Evolutionary conservation across 495 filamentous ascomycete species (phyloP), one percentile per base, ranked within the genome.

Genomic region (Penicillium turbatum): DNA sequence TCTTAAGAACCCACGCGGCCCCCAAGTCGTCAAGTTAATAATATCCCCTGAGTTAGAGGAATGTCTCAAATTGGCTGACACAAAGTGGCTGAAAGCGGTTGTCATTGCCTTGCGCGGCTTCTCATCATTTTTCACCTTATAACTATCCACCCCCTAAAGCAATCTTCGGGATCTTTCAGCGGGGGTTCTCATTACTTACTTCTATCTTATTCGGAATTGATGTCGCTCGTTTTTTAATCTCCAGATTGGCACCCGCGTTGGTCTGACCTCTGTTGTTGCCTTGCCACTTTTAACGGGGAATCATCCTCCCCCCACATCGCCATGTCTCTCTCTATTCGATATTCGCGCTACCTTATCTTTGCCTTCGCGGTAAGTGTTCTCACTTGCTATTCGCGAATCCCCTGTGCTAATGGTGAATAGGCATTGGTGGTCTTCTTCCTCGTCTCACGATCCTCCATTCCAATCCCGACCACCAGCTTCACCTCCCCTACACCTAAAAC

Each of bases 331-430:
- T 81, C 80, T 44, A 80, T 79, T 55, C 82, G 84, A 71, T 87
- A 88, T 69, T 67, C 92, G 66, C 89, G 95, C 67, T 97, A 97
- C 73, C 84, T 96, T 58, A 72, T 96, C 53, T 82, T 97, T 61
- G 86, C 90, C 52, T 82, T 89, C 63, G 84, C 95, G 59, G 93
- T 97, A 74, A 67, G 88, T 76, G 0, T 27, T 36, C 24, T 12
- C 19, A 7, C n/a, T 53, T 26, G 21, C 7, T 17, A 29, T 27
- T 5, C 35, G 29, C 41, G 40, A 44, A 8, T 30, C 1, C 5
- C 4, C 13, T 2, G 12, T 30, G 8, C 47, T 53, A 36, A 56
- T 16, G 16, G 3, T 24, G 12, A 30, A 24, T 56, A 95, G 89
- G 82, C 81, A 47, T 67, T 95, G 35, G 78, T 83, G 53, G 77